These are phyloP conservation scores for Ophiosphaerella narmari DNA, from an alignment of 2,329 filamentous ascomycete species.

Conservation along the genomic window DNA sequence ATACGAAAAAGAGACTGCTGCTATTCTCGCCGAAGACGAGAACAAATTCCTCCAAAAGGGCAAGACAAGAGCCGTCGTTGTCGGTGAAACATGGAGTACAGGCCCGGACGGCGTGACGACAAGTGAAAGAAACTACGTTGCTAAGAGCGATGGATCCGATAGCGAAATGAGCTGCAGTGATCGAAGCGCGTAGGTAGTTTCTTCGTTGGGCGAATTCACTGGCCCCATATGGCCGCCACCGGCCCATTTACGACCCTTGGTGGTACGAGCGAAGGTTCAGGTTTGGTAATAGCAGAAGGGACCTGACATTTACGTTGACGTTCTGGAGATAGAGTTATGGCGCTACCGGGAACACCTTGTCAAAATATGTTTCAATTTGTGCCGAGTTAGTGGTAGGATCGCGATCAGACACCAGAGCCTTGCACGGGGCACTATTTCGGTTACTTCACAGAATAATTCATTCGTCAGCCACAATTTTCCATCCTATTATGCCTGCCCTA, in stretches of 20 bases:
- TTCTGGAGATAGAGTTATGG: conserved; percentile 3
- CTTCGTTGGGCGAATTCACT: no score
- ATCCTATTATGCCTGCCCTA: no score
- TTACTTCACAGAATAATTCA: no score
- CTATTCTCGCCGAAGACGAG: conserved; percentile 28
- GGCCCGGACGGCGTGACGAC: not conserved
- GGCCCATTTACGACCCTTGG: not conserved
- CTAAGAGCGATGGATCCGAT: conserved; percentile 13
- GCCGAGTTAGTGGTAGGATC: not conserved
- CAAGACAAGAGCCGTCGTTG: conserved; percentile 27
- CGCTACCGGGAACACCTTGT: not conserved
- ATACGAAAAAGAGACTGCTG: conserved; percentile 27
- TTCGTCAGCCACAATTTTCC: no score
- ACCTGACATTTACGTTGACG: conserved; percentile 1
- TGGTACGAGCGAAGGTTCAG: not conserved
- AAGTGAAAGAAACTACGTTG: conserved; percentile 1
- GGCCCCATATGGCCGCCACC: not conserved
- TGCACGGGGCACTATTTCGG: not conserved
- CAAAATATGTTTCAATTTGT: not conserved
- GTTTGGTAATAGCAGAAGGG: not conserved
- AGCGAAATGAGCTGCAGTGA: conserved; percentile 19
- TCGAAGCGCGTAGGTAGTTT: conserved; percentile 6
- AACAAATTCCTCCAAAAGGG: conserved; percentile 26
- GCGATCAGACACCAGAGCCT: not conserved
- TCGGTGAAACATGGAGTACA: conserved; percentile 31